Base-by-base conservation (phyloP, 345 rosid species). In the Camelina hispida region DNA sequence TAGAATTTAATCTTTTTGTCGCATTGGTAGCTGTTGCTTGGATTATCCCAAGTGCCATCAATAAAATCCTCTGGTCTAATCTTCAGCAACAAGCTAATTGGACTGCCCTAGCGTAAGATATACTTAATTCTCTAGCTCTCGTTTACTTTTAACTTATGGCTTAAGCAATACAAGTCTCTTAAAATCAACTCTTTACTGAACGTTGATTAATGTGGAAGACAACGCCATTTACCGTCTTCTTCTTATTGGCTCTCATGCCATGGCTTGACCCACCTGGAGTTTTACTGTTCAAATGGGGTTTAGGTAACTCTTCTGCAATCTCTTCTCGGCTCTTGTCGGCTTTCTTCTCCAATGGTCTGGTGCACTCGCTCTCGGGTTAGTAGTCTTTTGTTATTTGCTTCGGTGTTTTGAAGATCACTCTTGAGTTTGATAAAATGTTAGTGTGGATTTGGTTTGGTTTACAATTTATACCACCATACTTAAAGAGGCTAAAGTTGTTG, bases 171-270 rank as follows among this genome's bases (percentile, higher is more conserved):
- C 3, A 50, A 17, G 15, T 55, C 46, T 46, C 28, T 70, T 55
- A 18, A 55, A 44, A 32, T 54, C 13, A 14, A 37, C 5, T 46
- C 57, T 73, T 61, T 43, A 16, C 17, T 52, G 9, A 25, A 37
- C 37, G 83, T 69, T 92, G 99, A 76, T 78, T 95, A 83, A 95
- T 95, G 99, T 95, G 98, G 99, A 95, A 87, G 87, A 92, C 98
- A 5, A 95, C 98, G 4, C 99, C 98, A 0, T 77, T 87, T 64
- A 95, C 99, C 1, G 57, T 95, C 44, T 85, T 92, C 64, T 92
- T 95, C 86, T 79, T 95, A 51, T 54, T 92, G 62, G 93, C 96
- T 17, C 73, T 90, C 74, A 90, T 89, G 96, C 97, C 97, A 23
- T 89, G 96, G 92, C 81, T 95, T 74, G 99, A 95, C 82, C 98